A percentile compares a stretch with the other conserved stretches of the same genome.
Conservation (phyloP, 2,329 filamentous ascomycete genomes). For the Fusarium algeriense region DNA sequence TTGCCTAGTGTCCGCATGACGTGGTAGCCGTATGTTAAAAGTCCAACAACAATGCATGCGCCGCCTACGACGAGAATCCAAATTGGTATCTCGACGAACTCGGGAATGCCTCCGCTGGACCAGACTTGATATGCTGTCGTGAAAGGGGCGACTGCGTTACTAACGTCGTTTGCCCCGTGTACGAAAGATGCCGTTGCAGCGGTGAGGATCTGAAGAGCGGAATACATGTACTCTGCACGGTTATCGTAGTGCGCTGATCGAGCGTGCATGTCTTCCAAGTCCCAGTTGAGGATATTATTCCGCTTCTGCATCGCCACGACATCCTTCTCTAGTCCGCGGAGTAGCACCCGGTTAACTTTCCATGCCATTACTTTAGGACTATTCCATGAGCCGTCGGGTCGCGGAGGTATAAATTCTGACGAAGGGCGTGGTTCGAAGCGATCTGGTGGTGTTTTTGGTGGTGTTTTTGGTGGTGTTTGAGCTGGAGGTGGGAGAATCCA, state of each 20-base stretch:
- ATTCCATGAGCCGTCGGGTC: slow-evolving; percentile 56
- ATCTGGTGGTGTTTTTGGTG: slow-evolving; percentile 28
- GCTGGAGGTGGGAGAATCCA: slow-evolving; percentile 51
- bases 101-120: slow-evolving; percentile 59
- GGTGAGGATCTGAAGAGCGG: slow-evolving; percentile 70
- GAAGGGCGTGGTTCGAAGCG: slow-evolving; percentile 16
- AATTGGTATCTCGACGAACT: slow-evolving; percentile 63
- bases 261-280: slow-evolving; percentile 65
- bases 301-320: slow-evolving; percentile 61
- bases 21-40: slow-evolving; percentile 72
- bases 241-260: slow-evolving; percentile 72
- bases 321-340: slow-evolving; percentile 63
- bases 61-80: slow-evolving; percentile 71
- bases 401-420: slow-evolving; percentile 48
- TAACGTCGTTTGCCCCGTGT: slow-evolving; percentile 77
- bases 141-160: slow-evolving; percentile 72
- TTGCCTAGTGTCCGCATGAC: slow-evolving; percentile 75
- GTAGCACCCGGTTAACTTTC: slow-evolving; percentile 56
- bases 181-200: slow-evolving; percentile 73
- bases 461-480: slow-evolving; percentile 30
- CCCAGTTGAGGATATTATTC: slow-evolving; percentile 62
- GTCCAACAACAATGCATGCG: slow-evolving; percentile 64
- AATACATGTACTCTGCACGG: slow-evolving; percentile 71
- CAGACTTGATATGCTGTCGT: slow-evolving; percentile 73
- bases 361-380: slow-evolving; percentile 56